Evolutionary conservation across 2,329 filamentous ascomycete species (phyloP), one percentile per base, ranked within the genome.

Genomic region (Penicillium olsonii): DNA sequence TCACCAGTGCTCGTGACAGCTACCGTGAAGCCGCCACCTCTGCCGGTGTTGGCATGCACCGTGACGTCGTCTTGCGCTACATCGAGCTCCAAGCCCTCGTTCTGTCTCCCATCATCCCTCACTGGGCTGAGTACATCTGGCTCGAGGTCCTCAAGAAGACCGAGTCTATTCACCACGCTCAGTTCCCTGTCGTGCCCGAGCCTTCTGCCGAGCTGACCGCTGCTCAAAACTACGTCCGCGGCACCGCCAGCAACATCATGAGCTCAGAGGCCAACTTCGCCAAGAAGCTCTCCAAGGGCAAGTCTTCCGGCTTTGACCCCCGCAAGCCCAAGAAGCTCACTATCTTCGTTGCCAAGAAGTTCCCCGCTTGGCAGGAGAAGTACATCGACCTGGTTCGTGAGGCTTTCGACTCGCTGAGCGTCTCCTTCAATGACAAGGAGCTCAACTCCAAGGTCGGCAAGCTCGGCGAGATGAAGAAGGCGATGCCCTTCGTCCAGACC

Each of bases 61-160:
- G 84, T 60, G 88, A 91, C 57, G 78, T 95, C 10, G 80, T 92
- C 26, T 75, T 83, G 61, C 83, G 86, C 60, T 99, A 94, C 73
- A 84, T 96, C 59, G 87, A 95, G 74, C 80, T 95, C 17, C 92
- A 96, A 71, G 85, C 88, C 38, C 80, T 95, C 42, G 79, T 96
- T 65, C 76, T 97, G 60, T 82, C 87, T 3, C 88, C 91, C 43
- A 85, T 97, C 55, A 87, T 92, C 2, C 92, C 94, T 50, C 94
- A 99, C 74, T 97, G 91, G 87, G 80, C 90, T 39, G 94, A 99
- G 68, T 88, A 95, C 73, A 84, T 99, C 67, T 97, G 91, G 90
- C 83, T 88, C 46, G 92, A 97, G 73, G 84, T 97, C 2, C 83
- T 99, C 53, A 84, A 87, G 68, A 91, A 86, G 76, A 70, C 82